These are phyloP conservation scores for Naganishia cerealis DNA, from an alignment of 1,284 basidiomycete genomes.

Conservation along the genomic window DNA sequence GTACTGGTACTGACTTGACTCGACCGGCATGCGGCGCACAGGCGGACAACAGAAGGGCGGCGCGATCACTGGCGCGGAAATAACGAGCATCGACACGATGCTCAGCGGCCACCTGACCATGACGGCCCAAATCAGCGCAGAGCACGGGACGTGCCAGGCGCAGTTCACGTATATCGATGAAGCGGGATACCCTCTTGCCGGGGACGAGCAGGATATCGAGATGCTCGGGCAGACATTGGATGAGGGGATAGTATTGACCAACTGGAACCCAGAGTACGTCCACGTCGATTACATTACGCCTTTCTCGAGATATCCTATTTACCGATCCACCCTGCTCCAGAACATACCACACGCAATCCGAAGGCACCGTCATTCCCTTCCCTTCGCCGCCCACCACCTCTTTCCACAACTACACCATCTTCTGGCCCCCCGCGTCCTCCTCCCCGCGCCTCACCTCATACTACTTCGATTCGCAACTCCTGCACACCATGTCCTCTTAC, in stretches of 20 bases:
- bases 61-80: slow-evolving; percentile 7
- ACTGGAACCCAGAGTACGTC: slow-evolving; percentile 32
- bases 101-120: slow-evolving; percentile 11
- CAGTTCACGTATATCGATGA: slow-evolving; percentile 19
- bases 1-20: neutral
- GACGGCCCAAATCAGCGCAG: slow-evolving; percentile 3
- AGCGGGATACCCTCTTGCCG: slow-evolving; percentile 1
- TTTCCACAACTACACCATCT: slow-evolving; percentile 37
- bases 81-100: slow-evolving; percentile 11
- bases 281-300: neutral
- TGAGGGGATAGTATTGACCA: slow-evolving; percentile 34
- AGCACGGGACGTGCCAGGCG: slow-evolving; percentile 12
- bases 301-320: neutral
- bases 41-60: slow-evolving; percentile 13
- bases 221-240: slow-evolving; percentile 26
- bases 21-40: neutral
- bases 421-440: slow-evolving; percentile 30
- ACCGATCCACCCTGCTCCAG: neutral
- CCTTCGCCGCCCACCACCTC: slow-evolving; percentile 28
- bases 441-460: slow-evolving; percentile 28
- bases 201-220: slow-evolving; percentile 38
- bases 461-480: slow-evolving; percentile 24
- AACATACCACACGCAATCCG: slow-evolving; percentile 20
- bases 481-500: slow-evolving; percentile 29
- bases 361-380: slow-evolving; percentile 29